Evolutionary conservation across 2,329 filamentous ascomycete species (phyloP), one percentile per base, ranked within the genome.

Genomic region (Penicillium frequentans): DNA sequence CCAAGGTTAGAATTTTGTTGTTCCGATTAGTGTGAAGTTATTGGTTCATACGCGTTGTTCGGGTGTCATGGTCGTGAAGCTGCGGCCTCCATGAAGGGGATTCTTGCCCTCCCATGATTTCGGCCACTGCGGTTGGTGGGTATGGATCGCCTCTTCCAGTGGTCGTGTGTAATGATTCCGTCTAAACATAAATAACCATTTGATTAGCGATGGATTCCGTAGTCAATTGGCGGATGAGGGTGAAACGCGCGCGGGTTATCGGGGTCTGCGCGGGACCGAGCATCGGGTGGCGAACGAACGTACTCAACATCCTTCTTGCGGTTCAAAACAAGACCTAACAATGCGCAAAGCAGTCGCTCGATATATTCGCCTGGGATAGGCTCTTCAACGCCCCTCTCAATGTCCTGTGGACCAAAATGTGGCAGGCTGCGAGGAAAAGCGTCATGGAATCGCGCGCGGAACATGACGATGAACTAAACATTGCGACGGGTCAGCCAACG

Each of bases 281-380:
- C 29, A 54, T 54, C 24, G 54, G 64, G 68, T 71, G 71, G 62
- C 61, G 60, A 64, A 80, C 61, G 60, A 64, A 80, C 91, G 77
- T 85, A 98, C 95, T 99, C 96, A 73, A 98, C 90, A 78, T 96
- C 93, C 74, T 99, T 96, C 82, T 99, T 98, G 75, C 95, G 88
- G 76, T 99, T 99, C 69, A 99, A 82, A 54, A 97, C 85, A 67
- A 99, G 81, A 31, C 90, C 88, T 45, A 99, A 81, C 64, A 99
- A 78, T 61, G 92, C 92, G 80, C 96, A 99, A 26, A 99, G 82
- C 57, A 99, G 86, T 65, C 88, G 85, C 79, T 98, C 93, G 47
- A 90, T 88, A 70, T 93, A 88, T 69, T 96, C 88, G 67, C 92
- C 91, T 2, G 93, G 93, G 23, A 88, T 78, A 49, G 83, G 78